Percentiles rank a stretch among this genome's conserved stretches.
These are phyloP conservation scores for Anthoceros angustus DNA, from an alignment of 225 moss, liverwort and hornwort species.

Conservation along the genomic window DNA sequence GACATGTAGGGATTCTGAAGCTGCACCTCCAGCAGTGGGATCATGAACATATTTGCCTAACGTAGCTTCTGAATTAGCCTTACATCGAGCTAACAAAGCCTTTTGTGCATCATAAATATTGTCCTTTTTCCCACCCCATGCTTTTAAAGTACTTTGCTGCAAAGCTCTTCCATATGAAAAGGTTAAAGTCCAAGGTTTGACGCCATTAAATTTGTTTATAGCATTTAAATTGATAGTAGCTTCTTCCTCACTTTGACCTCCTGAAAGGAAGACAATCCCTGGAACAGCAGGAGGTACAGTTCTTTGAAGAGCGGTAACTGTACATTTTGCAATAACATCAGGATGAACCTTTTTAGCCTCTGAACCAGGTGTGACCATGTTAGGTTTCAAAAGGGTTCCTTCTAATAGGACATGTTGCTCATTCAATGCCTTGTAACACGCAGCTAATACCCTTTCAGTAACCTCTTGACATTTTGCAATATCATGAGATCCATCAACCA, in stretches of 20 bases:
- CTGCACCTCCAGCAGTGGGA: neutral
- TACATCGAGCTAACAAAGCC: neutral
- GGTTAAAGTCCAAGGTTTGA: neutral
- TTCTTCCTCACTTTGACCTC: conserved; percentile 3
- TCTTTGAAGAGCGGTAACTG: neutral
- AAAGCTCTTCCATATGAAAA: conserved; percentile 1
- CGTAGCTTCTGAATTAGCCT: neutral
- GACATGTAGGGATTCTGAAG: neutral
- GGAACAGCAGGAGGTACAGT: neutral
- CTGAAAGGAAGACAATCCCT: neutral
- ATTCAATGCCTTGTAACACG: neutral
- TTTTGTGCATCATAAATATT: neutral
- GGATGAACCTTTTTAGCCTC: conserved; percentile 2
- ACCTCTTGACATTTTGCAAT: conserved; percentile 4
- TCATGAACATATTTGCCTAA: neutral
- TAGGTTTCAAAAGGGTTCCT: conserved; percentile 3
- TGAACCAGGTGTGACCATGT: neutral
- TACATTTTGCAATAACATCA: neutral
- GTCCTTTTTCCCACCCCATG: neutral
- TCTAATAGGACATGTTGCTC: neutral
- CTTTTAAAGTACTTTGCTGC: neutral
- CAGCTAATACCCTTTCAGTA: neutral
- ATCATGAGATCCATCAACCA: conserved; percentile 1
- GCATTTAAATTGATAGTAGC: neutral
- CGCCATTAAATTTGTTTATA: neutral